Conservation (phyloP, 1,139 yeast genomes). For the Pichia sp. region DNA sequence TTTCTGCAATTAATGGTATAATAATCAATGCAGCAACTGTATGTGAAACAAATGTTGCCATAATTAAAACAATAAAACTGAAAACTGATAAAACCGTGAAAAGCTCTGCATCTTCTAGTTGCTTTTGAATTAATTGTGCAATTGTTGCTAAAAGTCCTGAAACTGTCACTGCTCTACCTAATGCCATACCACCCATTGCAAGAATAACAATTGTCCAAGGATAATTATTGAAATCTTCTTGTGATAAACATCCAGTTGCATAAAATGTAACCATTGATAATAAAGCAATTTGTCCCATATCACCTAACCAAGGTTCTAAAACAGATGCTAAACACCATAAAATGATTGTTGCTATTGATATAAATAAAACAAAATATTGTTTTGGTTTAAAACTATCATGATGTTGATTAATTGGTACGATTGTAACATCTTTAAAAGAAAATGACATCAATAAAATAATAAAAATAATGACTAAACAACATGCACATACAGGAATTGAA, state of each 20-base stretch:
- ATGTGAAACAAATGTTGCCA: conserved; percentile 92
- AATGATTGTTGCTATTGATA: conserved; percentile 64
- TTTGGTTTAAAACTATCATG: conserved; percentile 63
- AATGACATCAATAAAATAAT: conserved; percentile 59
- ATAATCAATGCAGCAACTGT: conserved; percentile 93
- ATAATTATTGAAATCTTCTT: conserved; percentile 86
- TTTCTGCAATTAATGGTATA: conserved; percentile 80
- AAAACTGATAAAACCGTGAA: conserved; percentile 68
- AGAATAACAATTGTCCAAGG: conserved; percentile 90
- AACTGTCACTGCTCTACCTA: conserved; percentile 86
- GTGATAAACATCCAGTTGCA: conserved; percentile 76
- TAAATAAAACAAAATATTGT: conserved; percentile 63
- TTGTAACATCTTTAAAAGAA: conserved; percentile 50
- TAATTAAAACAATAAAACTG: conserved; percentile 68
- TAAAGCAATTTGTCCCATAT: conserved; percentile 82
- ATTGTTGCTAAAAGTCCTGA: conserved; percentile 79
- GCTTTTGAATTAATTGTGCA: conserved; percentile 59
- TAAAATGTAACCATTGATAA: conserved; percentile 79
- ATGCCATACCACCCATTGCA: conserved; percentile 95
- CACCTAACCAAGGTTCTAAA: conserved; percentile 68
- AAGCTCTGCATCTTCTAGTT: conserved; percentile 54
- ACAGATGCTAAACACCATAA: conserved; percentile 82
- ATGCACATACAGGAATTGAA: conserved; percentile 68
- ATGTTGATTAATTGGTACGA: conserved; percentile 53
- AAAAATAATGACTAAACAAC: conserved; percentile 67